Evolutionary conservation across 371 early-diverging fungal species (phyloP), one percentile per base, ranked within the genome.

Genomic region (Enterocytospora artemiae): DNA sequence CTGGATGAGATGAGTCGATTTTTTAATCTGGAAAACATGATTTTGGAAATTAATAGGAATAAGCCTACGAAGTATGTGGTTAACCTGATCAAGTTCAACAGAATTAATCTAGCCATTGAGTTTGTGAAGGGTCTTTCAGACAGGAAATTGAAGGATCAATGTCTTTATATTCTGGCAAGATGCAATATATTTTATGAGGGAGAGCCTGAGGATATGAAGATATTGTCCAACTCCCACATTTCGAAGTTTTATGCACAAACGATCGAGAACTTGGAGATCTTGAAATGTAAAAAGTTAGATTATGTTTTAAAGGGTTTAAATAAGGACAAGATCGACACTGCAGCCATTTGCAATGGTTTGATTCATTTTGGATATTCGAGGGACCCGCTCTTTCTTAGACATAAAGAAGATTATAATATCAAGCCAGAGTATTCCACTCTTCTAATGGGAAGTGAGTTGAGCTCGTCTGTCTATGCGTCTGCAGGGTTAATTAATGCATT

Each of bases 401-500:
- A 30, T 25, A 46, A 55, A 14, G 48, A 33, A 12, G 39, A 61
- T 16, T 24, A 12, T 18, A 59, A 36, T 18, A 28, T 53, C 27
- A 55, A 52, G 18, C n/a, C 55, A 32, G 66, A 70, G 2, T 61
- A 60, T 28, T 18, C 25, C 27, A 7, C 22, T 12, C 41, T 28
- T 5, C 27, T 57, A 24, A 57, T 9, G 3, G 4, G 7, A 5
- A 55, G 50, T 18, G 31, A 58, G 0, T 58, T 61, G 37, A 27
- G 60, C 0, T 43, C 62, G 22, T 32, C 56, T 22, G 33, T 70
- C 25, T 33, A 63, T 44, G 63, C 63, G 14, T 61, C 66, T 31
- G 48, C 62, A 27, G 78, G 78, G 9, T 45, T 68, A 20, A 67
- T 78, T 20, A 49, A 68, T 53, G 44, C 59, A 24, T 78, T 58